Evolutionary conservation across 2,329 filamentous ascomycete species (phyloP).

Genomic region (Colletotrichum magnum): DNA sequence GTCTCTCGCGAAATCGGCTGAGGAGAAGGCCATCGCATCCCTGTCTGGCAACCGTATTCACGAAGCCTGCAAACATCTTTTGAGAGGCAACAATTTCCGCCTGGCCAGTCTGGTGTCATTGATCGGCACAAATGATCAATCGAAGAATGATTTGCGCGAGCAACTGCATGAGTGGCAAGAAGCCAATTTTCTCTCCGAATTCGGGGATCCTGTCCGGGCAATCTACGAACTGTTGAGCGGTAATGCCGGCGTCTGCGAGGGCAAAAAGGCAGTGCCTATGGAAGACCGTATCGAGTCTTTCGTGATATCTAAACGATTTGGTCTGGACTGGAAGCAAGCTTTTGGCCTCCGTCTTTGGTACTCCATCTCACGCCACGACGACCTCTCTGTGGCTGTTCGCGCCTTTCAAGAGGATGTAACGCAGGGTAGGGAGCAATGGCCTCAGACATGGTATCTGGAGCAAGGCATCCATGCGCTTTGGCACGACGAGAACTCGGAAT

Average conservation of each 20-base stretch:
- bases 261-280: conserved; percentile 77
- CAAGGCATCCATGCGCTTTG: conserved; percentile 71
- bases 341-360: conserved; percentile 96
- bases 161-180: conserved; percentile 90
- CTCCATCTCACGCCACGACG: conserved; percentile 76
- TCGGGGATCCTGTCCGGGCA: conserved; percentile 85
- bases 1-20: conserved; percentile 72
- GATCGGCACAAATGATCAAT: conserved; percentile 79
- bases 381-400: conserved; percentile 79
- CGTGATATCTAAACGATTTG: conserved; percentile 85
- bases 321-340: conserved; percentile 91
- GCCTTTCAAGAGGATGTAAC: conserved; percentile 81
- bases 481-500: conserved; percentile 70
- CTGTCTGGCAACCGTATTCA: conserved; percentile 84
- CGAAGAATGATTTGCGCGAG: conserved; percentile 80
- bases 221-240: conserved; percentile 92
- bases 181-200: conserved; percentile 87
- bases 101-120: conserved; percentile 88
- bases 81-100: conserved; percentile 83
- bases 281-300: conserved; percentile 89
- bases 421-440: conserved; percentile 78
- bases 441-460: conserved; percentile 79
- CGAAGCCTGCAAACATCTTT: conserved; percentile 85
- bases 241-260: conserved; percentile 87
- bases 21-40: conserved; percentile 87